These are phyloP conservation scores for Wickerhamiella spandovensis DNA, from an alignment of 805 yeast genomes.

Conservation along the genomic window DNA sequence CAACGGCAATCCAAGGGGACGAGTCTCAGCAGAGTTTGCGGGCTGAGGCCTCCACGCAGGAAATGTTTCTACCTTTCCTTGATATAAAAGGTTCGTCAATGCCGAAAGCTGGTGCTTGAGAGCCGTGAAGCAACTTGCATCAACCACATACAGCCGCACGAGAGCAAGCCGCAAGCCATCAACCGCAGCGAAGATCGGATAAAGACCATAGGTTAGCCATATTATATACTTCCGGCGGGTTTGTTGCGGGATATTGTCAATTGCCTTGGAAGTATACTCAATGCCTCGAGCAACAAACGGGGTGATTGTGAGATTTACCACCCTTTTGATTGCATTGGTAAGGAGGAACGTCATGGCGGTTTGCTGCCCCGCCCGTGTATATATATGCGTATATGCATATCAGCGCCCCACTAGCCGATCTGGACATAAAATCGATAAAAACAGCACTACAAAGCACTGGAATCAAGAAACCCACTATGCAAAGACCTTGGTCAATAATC, in stretches of 20 bases:
- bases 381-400: no score
- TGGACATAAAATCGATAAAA: no score
- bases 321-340: neutral
- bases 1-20: neutral
- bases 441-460: no score
- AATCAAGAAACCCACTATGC: no score
- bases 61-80: neutral
- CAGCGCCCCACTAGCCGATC: no score
- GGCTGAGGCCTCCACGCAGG: neutral
- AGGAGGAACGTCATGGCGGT: neutral
- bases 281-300: neutral
- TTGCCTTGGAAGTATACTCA: neutral
- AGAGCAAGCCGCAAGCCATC: conserved; percentile 3
- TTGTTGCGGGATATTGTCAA: neutral
- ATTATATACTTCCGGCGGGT: neutral
- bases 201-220: neutral
- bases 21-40: neutral
- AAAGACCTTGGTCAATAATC: neutral
- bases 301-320: neutral
- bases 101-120: neutral
- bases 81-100: neutral
- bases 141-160: neutral
- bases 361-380: neutral
- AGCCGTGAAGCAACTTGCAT: neutral
- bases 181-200: neutral